These are phyloP conservation scores for Harringtonia lauricola DNA, from an alignment of 2,329 filamentous ascomycete species.

Conservation along the genomic window DNA sequence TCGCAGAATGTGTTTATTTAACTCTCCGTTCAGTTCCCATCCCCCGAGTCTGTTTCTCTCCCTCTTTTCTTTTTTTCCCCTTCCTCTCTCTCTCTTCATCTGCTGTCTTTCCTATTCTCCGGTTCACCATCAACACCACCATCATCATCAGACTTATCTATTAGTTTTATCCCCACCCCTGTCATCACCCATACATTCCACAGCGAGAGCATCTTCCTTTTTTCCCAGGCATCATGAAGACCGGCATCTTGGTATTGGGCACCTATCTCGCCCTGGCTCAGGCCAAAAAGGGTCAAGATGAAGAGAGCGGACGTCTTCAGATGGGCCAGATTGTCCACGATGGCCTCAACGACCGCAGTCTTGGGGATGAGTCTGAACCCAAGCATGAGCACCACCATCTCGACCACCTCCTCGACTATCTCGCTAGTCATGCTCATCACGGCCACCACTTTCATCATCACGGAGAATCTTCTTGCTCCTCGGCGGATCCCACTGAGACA, in stretches of 20 bases:
- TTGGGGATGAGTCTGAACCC: conserved; percentile 1
- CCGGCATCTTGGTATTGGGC: conserved; percentile 7
- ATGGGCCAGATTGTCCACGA: not conserved
- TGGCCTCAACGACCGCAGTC: not conserved
- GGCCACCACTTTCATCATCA: not conserved
- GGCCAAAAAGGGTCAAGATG: not conserved
- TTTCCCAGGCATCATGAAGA: conserved; percentile 9
- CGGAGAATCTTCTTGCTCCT: not conserved
- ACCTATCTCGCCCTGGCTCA: conserved; percentile 6
- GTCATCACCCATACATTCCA: not conserved
- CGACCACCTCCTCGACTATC: not conserved
- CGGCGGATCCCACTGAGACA: too few relatives aligned
- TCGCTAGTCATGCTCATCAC: conserved; percentile 1
- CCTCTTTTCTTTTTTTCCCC: not conserved
- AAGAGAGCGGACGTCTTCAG: not conserved
- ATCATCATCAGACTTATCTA: conserved; percentile 7
- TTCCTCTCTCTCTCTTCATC: not conserved
- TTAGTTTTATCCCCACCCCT: not conserved
- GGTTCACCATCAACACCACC: conserved; percentile 3
- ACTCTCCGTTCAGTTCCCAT: not conserved
- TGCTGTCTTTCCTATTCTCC: not conserved
- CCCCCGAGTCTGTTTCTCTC: not conserved
- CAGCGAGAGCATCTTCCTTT: not conserved
- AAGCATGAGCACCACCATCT: not conserved
- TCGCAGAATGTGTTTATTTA: not conserved